Percentiles rank a stretch among this genome's conserved stretches.
phyloP scores from a whole-genome alignment of 768 basidiomycete species.

The Saitozyma podzolica region DNA sequence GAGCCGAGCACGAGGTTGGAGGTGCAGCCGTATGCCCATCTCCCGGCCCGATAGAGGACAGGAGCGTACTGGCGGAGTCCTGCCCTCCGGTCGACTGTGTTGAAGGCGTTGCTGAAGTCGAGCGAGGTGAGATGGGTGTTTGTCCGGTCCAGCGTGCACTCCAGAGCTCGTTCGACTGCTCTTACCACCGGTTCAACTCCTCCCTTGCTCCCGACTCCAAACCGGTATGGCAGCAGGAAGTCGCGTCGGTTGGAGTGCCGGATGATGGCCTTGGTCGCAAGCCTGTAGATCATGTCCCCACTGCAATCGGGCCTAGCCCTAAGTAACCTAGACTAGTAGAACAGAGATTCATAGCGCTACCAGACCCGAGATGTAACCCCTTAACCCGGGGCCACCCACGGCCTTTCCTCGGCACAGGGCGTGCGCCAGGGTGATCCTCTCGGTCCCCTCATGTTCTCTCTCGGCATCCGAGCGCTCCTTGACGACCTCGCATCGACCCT shows the following conservation, averaged over 20 bases:
- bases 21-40: constrained; percentile 6
- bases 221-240: constrained; percentile 13
- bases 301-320: constrained; percentile 36
- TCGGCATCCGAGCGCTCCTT: no score
- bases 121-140: constrained; percentile 22
- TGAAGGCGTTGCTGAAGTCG: constrained; percentile 39
- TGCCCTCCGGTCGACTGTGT: constrained; percentile 9
- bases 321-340: no score
- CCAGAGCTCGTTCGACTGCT: constrained; percentile 16
- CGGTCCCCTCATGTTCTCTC: no score
- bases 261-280: constrained; percentile 23
- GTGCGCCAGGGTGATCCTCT: no score
- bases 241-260: constrained; percentile 2
- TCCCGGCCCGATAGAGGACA: constrained; percentile 6
- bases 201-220: constrained; percentile 19
- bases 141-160: constrained; percentile 3
- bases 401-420: no score
- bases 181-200: constrained; percentile 22
- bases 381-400: no score
- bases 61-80: constrained; percentile 21
- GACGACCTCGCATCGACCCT: no score
- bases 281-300: constrained; percentile 32
- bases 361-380: no score
- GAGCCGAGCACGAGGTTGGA: constrained; percentile 5
- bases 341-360: no score